Evolutionary conservation across 345 rosid genomes (phyloP), one percentile per base, ranked within the genome.

Genomic region (Salix purpurea): DNA sequence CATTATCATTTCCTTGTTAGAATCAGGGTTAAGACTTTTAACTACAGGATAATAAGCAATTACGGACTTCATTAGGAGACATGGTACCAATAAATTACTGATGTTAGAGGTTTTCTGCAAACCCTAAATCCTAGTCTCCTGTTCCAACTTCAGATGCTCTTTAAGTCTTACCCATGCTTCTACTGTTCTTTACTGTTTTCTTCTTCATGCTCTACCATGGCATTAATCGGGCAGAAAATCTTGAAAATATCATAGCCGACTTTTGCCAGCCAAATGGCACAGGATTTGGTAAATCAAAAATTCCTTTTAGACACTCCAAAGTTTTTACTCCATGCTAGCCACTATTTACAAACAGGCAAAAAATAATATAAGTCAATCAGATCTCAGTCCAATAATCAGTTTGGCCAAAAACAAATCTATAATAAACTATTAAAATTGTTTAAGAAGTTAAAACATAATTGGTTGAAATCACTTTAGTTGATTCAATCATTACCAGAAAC

Each of bases 401-500:
- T 18, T 19, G 19, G 58, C 64, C 23, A n/a, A 10, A 58, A 58
- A 56, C 11, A 58, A 58, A 19, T 6, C 0, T 58, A 58, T 10
- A 26, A 65, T 6, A 34, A 65, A 65, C 68, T 16, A n/a, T 14
- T 34, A 65, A 32, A 26, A 30, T 32, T 32, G 11, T 26, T 24
- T 8, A 65, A 77, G 36, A 64, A 52, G 18, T 13, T 26, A 24
- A 39, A 54, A 58, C 36, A 12, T 36, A 16, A 67, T 12, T 58
- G 14, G 50, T 28, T 28, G 18, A 70, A 58, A 34, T 37, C 52
- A 10, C 40, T 44, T 24, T 18, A 71, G 18, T 30, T 21, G 50
- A 65, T 64, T 67, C 61, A 60, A 74, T 62, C 37, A 74, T 36
- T 37, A 50, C 73, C 71, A 74, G 46, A 64, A 61, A 21, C 56